phyloP scores from a whole-genome alignment of 2,329 filamentous ascomycete species.

The Coniella vitis region DNA sequence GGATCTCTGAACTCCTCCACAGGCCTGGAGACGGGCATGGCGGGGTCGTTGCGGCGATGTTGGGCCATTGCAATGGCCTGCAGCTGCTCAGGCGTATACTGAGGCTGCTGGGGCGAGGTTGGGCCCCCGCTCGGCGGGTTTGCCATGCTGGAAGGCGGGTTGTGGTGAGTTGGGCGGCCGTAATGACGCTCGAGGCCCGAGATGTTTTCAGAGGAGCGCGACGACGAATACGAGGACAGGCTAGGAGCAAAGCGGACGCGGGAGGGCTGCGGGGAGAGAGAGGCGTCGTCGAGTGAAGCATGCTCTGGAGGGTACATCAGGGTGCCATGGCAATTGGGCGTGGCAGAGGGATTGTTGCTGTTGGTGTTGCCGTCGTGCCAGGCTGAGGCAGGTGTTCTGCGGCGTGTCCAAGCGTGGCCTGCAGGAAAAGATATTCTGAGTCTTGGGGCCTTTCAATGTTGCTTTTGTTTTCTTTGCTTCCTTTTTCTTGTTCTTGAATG shows the following conservation, averaged over 20 bases:
- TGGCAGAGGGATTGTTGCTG: constrained; percentile 19
- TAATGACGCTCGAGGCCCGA: constrained; percentile 38
- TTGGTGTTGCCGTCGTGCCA: constrained; percentile 16
- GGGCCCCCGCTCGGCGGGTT: constrained; percentile 20
- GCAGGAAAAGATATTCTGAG: neutral
- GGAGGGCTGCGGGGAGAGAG: constrained; percentile 30
- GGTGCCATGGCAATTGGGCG: constrained; percentile 16
- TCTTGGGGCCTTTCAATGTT: neutral
- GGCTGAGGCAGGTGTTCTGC: constrained; percentile 4
- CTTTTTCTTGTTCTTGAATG: too few species aligned
- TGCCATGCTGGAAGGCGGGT: constrained; percentile 11
- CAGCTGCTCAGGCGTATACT: constrained; percentile 18
- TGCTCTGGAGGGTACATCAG: constrained; percentile 18
- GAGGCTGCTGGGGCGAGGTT: constrained; percentile 16
- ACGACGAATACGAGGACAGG: constrained; percentile 28
- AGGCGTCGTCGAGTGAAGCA: constrained; percentile 21
- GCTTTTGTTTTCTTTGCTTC: too few species aligned
- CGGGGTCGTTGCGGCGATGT: constrained; percentile 2
- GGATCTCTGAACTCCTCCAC: constrained; percentile 42
- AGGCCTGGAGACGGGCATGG: constrained; percentile 4
- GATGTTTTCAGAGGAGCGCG: constrained; percentile 32
- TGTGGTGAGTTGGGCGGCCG: constrained; percentile 20
- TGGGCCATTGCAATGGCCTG: constrained; percentile 14
- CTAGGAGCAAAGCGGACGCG: constrained; percentile 31
- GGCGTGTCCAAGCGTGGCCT: constrained; percentile 3